These are phyloP conservation scores for Bacidia rubella DNA, from an alignment of 495 filamentous ascomycete species.

Conservation along the genomic window DNA sequence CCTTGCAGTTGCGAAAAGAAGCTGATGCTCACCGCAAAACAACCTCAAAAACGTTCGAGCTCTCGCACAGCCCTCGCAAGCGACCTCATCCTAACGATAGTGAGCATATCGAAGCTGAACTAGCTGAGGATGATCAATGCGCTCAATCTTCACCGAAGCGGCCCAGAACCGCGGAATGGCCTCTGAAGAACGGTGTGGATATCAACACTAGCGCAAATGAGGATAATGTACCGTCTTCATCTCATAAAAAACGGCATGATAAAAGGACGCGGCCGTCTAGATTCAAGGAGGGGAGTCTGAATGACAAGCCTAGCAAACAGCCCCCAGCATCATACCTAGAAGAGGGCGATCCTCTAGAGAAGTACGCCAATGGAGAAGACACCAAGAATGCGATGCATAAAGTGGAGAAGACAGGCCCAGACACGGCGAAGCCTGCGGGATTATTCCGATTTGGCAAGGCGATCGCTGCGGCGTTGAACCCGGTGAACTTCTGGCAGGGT, in stretches of 20 bases:
- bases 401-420: slow-evolving; percentile 12
- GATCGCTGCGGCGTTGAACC: slow-evolving; percentile 41
- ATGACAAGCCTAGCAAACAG: slow-evolving; percentile 53
- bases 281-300: slow-evolving; percentile 67
- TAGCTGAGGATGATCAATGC: slow-evolving; percentile 1
- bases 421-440: slow-evolving; percentile 26
- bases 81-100: slow-evolving; percentile 5
- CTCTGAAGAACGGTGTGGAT: slow-evolving; percentile 12
- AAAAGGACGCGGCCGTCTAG: slow-evolving; percentile 34
- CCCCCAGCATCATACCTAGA: slow-evolving; percentile 51
- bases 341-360: slow-evolving; percentile 25
- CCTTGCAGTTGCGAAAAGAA: not conserved
- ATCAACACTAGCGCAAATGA: slow-evolving; percentile 7
- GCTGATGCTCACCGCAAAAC: not conserved
- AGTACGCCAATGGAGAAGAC: slow-evolving; percentile 4
- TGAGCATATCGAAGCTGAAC: not conserved
- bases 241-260: slow-evolving; percentile 10
- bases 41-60: slow-evolving; percentile 1
- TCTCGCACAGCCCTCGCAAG: slow-evolving; percentile 11
- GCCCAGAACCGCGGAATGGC: slow-evolving; percentile 17
- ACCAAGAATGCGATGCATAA: not conserved
- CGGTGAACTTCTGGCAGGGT: slow-evolving; percentile 34
- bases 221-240: slow-evolving; percentile 13
- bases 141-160: slow-evolving; percentile 10
- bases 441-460: slow-evolving; percentile 49